Evolutionary conservation across 768 basidiomycete genomes (phyloP).

Genomic region (Hydnomerulius pinastri): DNA sequence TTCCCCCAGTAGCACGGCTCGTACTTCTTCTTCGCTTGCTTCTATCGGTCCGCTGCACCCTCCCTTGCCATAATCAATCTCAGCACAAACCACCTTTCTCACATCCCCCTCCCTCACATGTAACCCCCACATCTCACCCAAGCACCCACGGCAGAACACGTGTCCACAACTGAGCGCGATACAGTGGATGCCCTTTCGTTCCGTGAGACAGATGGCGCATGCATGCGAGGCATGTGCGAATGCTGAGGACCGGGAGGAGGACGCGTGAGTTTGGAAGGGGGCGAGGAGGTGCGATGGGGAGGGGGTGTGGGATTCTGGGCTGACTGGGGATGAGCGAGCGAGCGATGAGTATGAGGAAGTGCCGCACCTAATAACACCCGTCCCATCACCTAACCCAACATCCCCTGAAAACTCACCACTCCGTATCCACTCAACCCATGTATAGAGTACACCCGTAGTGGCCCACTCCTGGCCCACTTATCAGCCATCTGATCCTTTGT

Average conservation of each 20-base stretch:
- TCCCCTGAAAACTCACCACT: slow-evolving; percentile 61
- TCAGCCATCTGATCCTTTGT: slow-evolving; percentile 45
- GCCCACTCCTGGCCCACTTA: slow-evolving; percentile 55
- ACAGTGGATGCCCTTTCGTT: slow-evolving; percentile 75
- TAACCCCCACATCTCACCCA: slow-evolving; percentile 80
- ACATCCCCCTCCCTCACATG: slow-evolving; percentile 82
- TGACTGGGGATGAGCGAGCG: slow-evolving; percentile 22
- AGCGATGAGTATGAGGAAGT: slow-evolving; percentile 23
- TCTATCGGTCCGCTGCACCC: slow-evolving; percentile 38
- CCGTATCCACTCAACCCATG: slow-evolving; percentile 72
- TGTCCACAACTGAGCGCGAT: slow-evolving; percentile 71
- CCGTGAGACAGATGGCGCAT: slow-evolving; percentile 77
- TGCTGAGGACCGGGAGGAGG: slow-evolving; percentile 43
- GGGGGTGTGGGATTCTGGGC: slow-evolving; percentile 49
- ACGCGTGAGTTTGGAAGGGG: slow-evolving; percentile 51
- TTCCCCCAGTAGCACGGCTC: slow-evolving; percentile 64
- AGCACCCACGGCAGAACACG: slow-evolving; percentile 81
- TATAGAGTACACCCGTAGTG: slow-evolving; percentile 64
- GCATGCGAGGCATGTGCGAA: slow-evolving; percentile 68
- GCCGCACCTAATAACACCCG: slow-evolving; percentile 31
- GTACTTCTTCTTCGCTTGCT: slow-evolving; percentile 71
- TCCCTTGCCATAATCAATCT: slow-evolving; percentile 74
- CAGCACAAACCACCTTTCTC: slow-evolving; percentile 76
- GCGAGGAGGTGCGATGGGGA: slow-evolving; percentile 54
- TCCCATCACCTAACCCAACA: slow-evolving; percentile 37